Evolutionary conservation across 345 rosid species (phyloP).

Genomic region (Mallotus nudiflorus): DNA sequence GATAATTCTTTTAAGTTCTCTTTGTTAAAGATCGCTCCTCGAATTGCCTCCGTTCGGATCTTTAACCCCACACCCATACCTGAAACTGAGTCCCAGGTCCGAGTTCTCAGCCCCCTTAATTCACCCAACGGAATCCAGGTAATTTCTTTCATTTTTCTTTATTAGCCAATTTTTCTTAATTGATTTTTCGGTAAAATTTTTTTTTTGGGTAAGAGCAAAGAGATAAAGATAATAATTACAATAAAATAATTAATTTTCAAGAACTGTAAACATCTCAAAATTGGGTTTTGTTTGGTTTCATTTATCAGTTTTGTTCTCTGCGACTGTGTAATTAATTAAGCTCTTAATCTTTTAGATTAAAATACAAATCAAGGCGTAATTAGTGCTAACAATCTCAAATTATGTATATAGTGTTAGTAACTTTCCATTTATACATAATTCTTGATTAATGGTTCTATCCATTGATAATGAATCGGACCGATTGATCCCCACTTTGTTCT

Average conservation of each 20-base stretch:
- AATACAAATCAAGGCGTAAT: too few species aligned
- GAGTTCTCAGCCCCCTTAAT: constrained; percentile 72
- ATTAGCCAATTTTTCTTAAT: too few species aligned
- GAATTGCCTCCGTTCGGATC: constrained; percentile 69
- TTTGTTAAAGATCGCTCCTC: constrained; percentile 58
- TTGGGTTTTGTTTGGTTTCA: background rate
- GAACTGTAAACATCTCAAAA: background rate
- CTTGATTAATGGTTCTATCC: background rate
- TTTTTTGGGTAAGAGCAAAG: background rate
- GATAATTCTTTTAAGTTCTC: constrained; percentile 63
- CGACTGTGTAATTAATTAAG: background rate
- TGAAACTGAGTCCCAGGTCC: constrained; percentile 51
- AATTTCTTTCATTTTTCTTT: background rate
- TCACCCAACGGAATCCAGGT: constrained; percentile 98
- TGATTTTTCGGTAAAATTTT: background rate
- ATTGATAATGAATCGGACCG: too few species aligned
- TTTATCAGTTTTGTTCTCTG: background rate
- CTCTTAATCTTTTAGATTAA: too few species aligned
- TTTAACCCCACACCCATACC: constrained; percentile 50
- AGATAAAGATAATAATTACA: background rate
- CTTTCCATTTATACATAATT: too few species aligned
- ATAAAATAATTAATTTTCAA: too few species aligned
- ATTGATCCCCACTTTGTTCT: too few species aligned
- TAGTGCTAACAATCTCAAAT: too few species aligned
- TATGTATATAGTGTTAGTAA: too few species aligned